phyloP scores from a whole-genome alignment of 495 filamentous ascomycete genomes.

The Hypomontagnella submonticulosa region DNA sequence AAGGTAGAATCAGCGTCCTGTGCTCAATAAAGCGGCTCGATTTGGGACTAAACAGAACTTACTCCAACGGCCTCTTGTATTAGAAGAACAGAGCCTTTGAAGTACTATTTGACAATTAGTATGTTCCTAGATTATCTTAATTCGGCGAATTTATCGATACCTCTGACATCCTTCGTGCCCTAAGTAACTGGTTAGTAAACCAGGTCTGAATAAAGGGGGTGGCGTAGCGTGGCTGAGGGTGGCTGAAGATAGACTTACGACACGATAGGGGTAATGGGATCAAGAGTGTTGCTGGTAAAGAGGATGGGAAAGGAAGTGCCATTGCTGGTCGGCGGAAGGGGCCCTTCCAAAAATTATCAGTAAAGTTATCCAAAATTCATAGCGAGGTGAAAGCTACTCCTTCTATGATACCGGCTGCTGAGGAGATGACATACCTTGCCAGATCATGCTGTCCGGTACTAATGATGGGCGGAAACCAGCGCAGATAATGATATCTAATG shows the following conservation, averaged over 20 bases:
- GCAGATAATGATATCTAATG: slow-evolving; percentile 23
- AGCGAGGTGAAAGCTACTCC: no score
- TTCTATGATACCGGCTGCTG: slow-evolving; percentile 1
- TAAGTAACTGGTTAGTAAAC: slow-evolving; percentile 2
- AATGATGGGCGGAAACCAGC: slow-evolving; percentile 22
- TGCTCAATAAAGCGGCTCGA: no score
- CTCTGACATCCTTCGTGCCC: slow-evolving; percentile 27
- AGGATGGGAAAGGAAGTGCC: slow-evolving; percentile 59
- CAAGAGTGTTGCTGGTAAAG: slow-evolving; percentile 59
- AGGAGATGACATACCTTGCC: slow-evolving; percentile 23
- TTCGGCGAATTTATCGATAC: not conserved
- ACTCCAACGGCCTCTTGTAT: slow-evolving; percentile 38
- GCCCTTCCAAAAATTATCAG: not conserved
- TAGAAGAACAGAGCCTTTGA: slow-evolving; percentile 34
- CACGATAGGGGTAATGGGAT: slow-evolving; percentile 58
- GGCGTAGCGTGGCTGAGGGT: no score
- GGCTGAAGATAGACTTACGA: slow-evolving; percentile 30
- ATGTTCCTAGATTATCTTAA: no score
- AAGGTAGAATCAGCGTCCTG: no score
- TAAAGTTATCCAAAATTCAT: not conserved
- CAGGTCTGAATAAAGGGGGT: no score
- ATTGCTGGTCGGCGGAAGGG: not conserved
- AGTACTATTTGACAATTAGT: not conserved
- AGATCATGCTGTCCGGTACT: slow-evolving; percentile 35
- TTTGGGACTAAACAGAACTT: slow-evolving; percentile 3